phyloP scores from a whole-genome alignment of 2,329 filamentous ascomycete species.

The Hypoxylon sp. region DNA sequence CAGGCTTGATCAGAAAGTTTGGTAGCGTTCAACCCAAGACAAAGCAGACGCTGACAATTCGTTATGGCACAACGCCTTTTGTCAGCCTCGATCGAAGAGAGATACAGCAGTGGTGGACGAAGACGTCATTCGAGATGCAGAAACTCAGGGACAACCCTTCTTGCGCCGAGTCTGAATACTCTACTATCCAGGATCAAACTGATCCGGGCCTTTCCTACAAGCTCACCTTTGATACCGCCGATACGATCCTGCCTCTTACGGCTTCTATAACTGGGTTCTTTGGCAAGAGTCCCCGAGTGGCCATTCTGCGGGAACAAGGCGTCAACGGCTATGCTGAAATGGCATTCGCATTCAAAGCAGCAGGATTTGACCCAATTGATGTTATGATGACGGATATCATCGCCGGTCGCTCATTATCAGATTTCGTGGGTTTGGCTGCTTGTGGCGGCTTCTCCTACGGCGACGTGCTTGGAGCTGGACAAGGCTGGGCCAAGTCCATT shows the following conservation, averaged over 20 bases:
- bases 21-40: conserved; percentile 78
- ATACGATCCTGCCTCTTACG: conserved; percentile 69
- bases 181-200: conserved; percentile 78
- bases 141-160: conserved; percentile 87
- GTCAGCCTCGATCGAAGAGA: conserved; percentile 75
- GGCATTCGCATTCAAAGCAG: conserved; percentile 94
- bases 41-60: conserved; percentile 78
- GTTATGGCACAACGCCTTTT: conserved; percentile 80
- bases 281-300: conserved; percentile 79
- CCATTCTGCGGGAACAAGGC: conserved; percentile 93
- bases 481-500: conserved; percentile 95
- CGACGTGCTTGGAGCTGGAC: conserved; percentile 86
- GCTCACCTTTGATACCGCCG: conserved; percentile 83
- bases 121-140: conserved; percentile 93
- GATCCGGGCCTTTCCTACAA: conserved; percentile 90
- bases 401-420: conserved; percentile 81
- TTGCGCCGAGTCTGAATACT: conserved; percentile 87
- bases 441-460: conserved; percentile 96
- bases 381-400: conserved; percentile 97
- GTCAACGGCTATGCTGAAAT: conserved; percentile 97
- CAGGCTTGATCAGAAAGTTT: conserved; percentile 86
- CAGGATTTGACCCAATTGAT: conserved; percentile 92
- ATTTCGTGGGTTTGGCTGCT: conserved; percentile 89
- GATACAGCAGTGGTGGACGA: conserved; percentile 90
- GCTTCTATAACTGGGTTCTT: conserved; percentile 43